Conservation (phyloP, 768 basidiomycete species). For the Trametes gibbosa region DNA sequence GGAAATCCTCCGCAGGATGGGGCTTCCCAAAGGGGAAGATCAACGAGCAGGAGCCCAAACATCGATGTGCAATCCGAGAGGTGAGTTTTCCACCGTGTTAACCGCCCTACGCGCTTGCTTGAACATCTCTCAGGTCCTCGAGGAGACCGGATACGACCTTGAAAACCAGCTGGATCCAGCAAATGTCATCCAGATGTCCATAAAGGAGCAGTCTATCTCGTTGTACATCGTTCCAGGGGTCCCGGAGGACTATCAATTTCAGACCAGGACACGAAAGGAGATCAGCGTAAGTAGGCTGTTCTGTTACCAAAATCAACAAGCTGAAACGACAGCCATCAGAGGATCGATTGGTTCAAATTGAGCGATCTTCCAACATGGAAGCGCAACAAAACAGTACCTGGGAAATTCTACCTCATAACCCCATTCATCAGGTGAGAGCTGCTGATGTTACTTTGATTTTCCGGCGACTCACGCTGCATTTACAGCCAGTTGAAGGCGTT, state of each 20-base stretch:
- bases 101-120: conserved; percentile 1
- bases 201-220: conserved; percentile 88
- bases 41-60: conserved; percentile 85
- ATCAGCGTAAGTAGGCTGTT: conserved; percentile 70
- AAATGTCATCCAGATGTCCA: conserved; percentile 79
- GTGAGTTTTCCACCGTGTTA: conserved; percentile 42
- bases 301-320: conserved; percentile 17
- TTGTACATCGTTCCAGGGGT: conserved; percentile 88
- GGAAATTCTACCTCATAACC: conserved; percentile 92
- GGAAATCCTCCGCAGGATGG: conserved; percentile 97
- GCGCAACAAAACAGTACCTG: conserved; percentile 60
- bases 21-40: conserved; percentile 99
- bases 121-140: conserved; percentile 66
- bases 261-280: conserved; percentile 95
- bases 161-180: conserved; percentile 60
- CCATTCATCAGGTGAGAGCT: conserved; percentile 80
- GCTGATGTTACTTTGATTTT: background rate
- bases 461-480: conserved; percentile 3
- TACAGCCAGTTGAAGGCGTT: conserved; percentile 64
- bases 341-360: conserved; percentile 94
- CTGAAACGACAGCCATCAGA: conserved; percentile 44
- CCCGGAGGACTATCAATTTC: conserved; percentile 83
- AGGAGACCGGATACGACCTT: conserved; percentile 95
- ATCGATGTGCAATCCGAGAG: conserved; percentile 88
- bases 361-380: conserved; percentile 93